Base-by-base conservation (phyloP, 2,329 filamentous ascomycete species). In the Periconia sp. region DNA sequence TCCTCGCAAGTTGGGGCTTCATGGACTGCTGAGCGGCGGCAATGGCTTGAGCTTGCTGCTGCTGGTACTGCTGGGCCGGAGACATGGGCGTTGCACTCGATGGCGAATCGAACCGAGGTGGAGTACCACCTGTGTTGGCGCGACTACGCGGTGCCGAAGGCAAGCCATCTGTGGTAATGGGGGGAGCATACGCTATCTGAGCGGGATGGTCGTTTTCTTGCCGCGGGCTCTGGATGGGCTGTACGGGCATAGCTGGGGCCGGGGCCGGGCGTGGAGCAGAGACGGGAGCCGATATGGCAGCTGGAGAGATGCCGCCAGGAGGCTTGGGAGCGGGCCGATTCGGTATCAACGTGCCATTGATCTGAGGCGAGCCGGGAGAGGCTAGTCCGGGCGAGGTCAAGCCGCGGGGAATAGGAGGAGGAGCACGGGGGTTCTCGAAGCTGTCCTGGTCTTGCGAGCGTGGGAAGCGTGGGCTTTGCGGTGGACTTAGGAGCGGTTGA, bases 351-450 rank as follows among this genome's bases (percentile, higher is more conserved):
- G 74, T 76, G 49, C 83, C 64, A 71, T 76, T 73, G 54, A 70
- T 52, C 54, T 74, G 72, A 50, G 74, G 71, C 48, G 70, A 74
- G 33, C 11, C 33, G 40, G 74, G 76, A 53, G 71, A 77, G 54
- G 74, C 76, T 53, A 81, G 76, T 46, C 79, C 80, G 19, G 71
- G 68, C 47, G 70, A 70, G 18, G 71, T 71, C 50, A 68, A 55
- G 49, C 65, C 71, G 15, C 71, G 70, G 20, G 93, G 92, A 56
- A 97, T 90, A 11, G 93, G 94, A 59, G 94, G 94, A 40, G 94
- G 90, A 17, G 93, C 90, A 69, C 94, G 85, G 46, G 94, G 94
- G 70, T 99, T 97, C 77, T 97, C 94, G 76, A 97, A 99, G 79
- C 91, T 97, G 71, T 91, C 90, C 82, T 92, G 88, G 77, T 91